These are phyloP conservation scores for Xylaria telfairii DNA, from an alignment of 495 filamentous ascomycete species.

Conservation along the genomic window DNA sequence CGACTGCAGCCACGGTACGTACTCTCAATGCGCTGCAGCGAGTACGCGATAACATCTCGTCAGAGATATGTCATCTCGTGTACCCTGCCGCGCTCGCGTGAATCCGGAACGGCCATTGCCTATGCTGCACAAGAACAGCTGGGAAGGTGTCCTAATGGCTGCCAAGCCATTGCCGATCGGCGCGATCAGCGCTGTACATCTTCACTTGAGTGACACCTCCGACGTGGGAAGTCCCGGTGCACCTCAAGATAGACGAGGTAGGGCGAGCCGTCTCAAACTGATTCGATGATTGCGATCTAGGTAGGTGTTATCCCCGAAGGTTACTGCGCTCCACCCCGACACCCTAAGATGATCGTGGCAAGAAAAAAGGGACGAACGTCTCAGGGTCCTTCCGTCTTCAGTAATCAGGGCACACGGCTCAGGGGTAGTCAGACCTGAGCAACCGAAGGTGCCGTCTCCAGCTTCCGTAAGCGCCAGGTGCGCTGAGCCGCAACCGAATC, in stretches of 20 bases:
- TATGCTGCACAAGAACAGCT: background rate
- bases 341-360: slow-evolving; percentile 7
- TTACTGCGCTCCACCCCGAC: background rate
- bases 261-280: background rate
- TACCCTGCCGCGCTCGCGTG: background rate
- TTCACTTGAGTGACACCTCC: slow-evolving; percentile 14
- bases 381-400: slow-evolving; percentile 16
- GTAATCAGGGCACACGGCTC: too few relatives aligned
- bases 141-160: slow-evolving; percentile 4
- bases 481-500: background rate
- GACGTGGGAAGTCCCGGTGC: slow-evolving; percentile 11
- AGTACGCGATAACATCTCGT: background rate
- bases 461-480: background rate
- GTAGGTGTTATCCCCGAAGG: background rate
- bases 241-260: slow-evolving; percentile 5
- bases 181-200: slow-evolving; percentile 16
- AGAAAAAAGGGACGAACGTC: background rate
- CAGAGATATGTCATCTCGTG: slow-evolving; percentile 7
- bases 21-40: background rate
- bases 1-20: background rate
- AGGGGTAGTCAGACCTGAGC: background rate
- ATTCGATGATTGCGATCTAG: background rate
- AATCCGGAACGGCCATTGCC: background rate
- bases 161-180: slow-evolving; percentile 15
- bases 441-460: background rate